A percentile compares a stretch with the other conserved stretches of the same genome.
Evolutionary conservation across 306 rosid species (phyloP).

Genomic region (Dalbergia cochinchinensis): DNA sequence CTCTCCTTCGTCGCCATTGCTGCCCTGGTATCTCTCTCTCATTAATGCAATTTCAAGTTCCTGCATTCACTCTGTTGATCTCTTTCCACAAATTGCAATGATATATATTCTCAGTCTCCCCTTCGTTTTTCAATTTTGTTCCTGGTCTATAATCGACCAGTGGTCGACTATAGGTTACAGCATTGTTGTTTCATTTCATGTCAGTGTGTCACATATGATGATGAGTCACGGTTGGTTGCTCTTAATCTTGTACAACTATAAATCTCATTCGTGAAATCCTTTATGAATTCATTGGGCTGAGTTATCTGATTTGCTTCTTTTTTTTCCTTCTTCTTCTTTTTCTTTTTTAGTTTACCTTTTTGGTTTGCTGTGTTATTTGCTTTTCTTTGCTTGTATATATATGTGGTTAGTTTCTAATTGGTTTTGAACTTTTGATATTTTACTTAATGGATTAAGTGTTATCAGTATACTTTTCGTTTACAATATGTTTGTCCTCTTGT

Average conservation of each 20-base stretch:
- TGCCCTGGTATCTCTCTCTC: conserved; percentile 57
- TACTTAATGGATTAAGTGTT: not conserved
- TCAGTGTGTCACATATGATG: not conserved
- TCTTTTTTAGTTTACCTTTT: too few species aligned
- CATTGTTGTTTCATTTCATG: not conserved
- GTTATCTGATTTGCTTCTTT: not conserved
- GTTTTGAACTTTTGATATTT: not conserved
- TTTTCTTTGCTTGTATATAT: not conserved
- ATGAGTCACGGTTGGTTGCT: not conserved
- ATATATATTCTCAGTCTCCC: not conserved
- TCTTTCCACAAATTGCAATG: not conserved
- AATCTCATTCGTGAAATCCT: not conserved
- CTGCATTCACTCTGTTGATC: not conserved
- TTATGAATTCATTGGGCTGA: not conserved
- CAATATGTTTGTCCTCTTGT: not conserved
- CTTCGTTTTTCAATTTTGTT: conserved; percentile 12
- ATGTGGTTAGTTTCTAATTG: not conserved
- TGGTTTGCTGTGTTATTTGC: not conserved
- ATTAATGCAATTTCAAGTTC: not conserved
- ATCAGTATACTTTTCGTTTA: not conserved
- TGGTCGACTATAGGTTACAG: not conserved
- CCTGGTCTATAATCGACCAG: not conserved
- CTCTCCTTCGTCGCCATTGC: conserved; percentile 56
- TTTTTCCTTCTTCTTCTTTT: too few species aligned
- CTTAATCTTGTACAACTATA: not conserved